Conservation (phyloP, 176 grass and related monocot species). For the Ananas comosus region DNA sequence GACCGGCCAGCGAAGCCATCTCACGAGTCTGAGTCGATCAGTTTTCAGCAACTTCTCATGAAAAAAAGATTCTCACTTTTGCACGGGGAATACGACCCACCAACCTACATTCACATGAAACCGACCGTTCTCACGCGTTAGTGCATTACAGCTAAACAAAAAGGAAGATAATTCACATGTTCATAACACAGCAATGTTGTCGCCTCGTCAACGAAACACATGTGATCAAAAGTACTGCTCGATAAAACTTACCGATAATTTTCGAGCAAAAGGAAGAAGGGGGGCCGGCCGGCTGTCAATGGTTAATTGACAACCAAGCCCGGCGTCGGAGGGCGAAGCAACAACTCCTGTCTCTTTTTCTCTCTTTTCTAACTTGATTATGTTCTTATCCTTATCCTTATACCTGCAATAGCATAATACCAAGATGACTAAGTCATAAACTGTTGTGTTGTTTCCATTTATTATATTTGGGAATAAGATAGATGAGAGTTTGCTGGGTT, state of each 20-base stretch:
- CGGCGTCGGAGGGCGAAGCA: neutral
- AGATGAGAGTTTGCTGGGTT: no score
- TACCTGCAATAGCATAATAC: no score
- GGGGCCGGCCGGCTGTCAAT: neutral
- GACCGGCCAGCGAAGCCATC: constrained; percentile 61
- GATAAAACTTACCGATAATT: neutral
- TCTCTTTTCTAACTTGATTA: no score
- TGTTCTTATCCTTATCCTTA: no score
- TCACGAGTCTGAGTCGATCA: neutral
- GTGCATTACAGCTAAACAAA: neutral
- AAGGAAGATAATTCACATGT: neutral
- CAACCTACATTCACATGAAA: neutral
- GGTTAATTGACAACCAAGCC: neutral
- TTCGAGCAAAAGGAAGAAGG: neutral
- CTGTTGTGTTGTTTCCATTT: no score
- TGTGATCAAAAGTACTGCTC: neutral
- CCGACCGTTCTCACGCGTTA: neutral
- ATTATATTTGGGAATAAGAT: no score
- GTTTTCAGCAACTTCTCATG: no score
- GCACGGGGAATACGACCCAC: neutral
- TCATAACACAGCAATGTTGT: neutral
- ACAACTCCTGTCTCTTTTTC: neutral
- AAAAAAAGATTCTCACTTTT: neutral
- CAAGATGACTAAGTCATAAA: no score
- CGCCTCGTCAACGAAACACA: neutral